Percentiles rank a stretch among this genome's conserved stretches.
phyloP scores from a whole-genome alignment of 139 green algal genomes.

The Asterochloris sp. region DNA sequence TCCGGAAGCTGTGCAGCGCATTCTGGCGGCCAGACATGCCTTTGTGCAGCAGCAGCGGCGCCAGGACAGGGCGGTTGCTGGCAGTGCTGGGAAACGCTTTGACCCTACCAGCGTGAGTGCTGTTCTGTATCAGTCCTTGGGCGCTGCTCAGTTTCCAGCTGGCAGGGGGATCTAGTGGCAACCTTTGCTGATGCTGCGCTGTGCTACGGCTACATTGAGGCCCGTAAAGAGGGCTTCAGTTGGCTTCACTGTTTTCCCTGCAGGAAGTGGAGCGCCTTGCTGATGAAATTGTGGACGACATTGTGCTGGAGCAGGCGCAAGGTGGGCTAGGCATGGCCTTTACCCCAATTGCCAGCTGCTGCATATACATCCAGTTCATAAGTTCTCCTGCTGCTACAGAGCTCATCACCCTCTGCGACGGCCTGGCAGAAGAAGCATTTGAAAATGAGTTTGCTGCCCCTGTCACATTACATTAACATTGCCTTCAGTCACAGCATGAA shows the following conservation, averaged over 20 bases:
- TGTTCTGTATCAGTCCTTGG: neutral
- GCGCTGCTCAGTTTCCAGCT: no score
- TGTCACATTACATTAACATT: neutral
- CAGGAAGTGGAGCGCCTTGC: constrained; percentile 18
- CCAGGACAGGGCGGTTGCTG: neutral
- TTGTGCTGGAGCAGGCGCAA: neutral
- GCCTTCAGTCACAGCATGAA: neutral
- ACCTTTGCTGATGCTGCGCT: no score
- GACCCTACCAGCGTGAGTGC: neutral
- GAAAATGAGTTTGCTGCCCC: constrained; percentile 3
- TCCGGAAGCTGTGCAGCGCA: constrained; percentile 1
- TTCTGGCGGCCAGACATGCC: neutral
- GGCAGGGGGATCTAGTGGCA: no score
- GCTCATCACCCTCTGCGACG: neutral
- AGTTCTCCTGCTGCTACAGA: neutral
- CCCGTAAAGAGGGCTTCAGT: no score
- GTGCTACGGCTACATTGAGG: no score
- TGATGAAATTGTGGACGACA: constrained; percentile 5
- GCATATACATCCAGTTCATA: neutral
- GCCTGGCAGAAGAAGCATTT: constrained; percentile 6
- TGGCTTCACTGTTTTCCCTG: neutral
- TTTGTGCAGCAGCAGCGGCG: constrained; percentile 5
- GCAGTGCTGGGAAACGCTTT: neutral
- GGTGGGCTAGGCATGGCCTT: neutral
- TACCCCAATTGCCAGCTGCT: neutral